Evolutionary conservation across 176 grass and related monocot genomes (phyloP).

Genomic region (Bromus sterilis): DNA sequence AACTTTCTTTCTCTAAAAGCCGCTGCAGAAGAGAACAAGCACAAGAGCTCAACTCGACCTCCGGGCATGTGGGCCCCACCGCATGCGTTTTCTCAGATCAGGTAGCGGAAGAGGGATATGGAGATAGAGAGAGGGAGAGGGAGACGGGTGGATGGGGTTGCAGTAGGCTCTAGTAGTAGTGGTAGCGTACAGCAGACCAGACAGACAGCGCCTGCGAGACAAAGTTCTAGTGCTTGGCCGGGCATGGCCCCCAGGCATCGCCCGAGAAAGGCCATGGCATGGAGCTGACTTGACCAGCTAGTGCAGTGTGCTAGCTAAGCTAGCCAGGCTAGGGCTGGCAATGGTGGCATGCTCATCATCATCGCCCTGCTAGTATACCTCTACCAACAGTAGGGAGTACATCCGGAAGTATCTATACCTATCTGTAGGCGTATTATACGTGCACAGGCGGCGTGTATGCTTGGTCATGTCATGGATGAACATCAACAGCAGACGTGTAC

Average conservation of each 20-base stretch:
- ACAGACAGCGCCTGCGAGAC: constrained; percentile 4
- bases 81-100: constrained; percentile 20
- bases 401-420: not conserved
- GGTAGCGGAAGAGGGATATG: constrained; percentile 13
- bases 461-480: not conserved
- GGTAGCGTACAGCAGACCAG: not conserved
- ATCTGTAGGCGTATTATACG: not conserved
- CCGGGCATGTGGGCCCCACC: not conserved
- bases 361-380: not conserved
- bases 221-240: constrained; percentile 34
- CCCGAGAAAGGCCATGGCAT: constrained; percentile 20
- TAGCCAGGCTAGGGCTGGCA: constrained; percentile 11
- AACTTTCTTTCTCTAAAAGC: not conserved
- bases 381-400: not conserved
- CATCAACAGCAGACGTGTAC: not conserved
- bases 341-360: not conserved
- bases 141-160: not conserved
- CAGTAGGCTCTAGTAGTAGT: not conserved
- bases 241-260: constrained; percentile 11
- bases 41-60: constrained; percentile 4
- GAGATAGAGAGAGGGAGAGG: no score
- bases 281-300: not conserved
- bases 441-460: not conserved
- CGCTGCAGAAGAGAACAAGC: constrained; percentile 18
- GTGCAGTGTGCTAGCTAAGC: not conserved